Evolutionary conservation across 1,284 basidiomycete genomes (phyloP), one percentile per base, ranked within the genome.

Genomic region (Meira miltonrushii): DNA sequence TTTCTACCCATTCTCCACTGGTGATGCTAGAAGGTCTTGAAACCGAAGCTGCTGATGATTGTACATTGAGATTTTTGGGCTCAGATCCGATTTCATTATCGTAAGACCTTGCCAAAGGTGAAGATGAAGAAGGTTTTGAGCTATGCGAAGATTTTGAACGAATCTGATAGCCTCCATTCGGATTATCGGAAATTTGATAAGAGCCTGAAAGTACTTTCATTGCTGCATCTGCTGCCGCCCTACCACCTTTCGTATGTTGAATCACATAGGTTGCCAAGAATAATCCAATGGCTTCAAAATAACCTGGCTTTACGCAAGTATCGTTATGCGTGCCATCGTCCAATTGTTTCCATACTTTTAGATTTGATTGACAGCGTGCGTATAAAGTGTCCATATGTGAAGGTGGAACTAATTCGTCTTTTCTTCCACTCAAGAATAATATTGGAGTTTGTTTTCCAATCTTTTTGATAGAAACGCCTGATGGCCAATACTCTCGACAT

Each of bases 361-460:
- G 79, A 12, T 86, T 81, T 47, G 74, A 74, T 6, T 55, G 40
- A 58, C 79, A 80, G 7, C 86, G 81, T 62, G 85, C 83, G 83
- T 85, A 88, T 1, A 96, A 81, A 0, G 83, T 82, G 19, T 82
- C 81, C 92, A 97, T 96, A 69, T 96, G 92, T 55, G 83, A 80
- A 10, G 83, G 85, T 1, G 91, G 92, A 0, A 97, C 89, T 12
- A 97, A 83, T 71, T 92, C 87, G 73, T 97, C 94, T 54, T 79
- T 80, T 50, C 81, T 78, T 3, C 93, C 93, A 0, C 79, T 88
- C 17, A 97, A 81, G 83, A 96, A 87, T 23, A 97, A 82, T n/a
- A 93, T 86, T 0, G 91, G 92, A 3, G 85, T 89, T 1, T 81
- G 81, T 4, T 82, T 74, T 0, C 88, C 87, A 37, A 95, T 86